A percentile compares a stretch with the other conserved stretches of the same genome.
Evolutionary conservation across 2,329 filamentous ascomycete species (phyloP).

Genomic region (Decorospora gaudefroyi): DNA sequence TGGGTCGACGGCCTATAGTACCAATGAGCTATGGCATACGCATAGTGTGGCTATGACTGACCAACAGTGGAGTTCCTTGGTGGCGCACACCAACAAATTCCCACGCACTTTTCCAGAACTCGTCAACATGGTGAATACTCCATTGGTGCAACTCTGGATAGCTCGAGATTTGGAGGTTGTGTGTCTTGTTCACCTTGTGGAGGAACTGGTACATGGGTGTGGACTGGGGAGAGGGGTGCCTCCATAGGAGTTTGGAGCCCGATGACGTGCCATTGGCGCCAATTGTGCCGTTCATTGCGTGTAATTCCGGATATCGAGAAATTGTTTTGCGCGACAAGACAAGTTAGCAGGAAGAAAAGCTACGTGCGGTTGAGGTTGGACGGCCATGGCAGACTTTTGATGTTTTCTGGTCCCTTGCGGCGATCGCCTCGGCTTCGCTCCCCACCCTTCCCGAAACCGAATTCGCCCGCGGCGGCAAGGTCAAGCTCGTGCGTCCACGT

Average conservation of each 20-base stretch:
- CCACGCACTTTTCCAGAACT: conserved; percentile 88
- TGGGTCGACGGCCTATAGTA: conserved; percentile 66
- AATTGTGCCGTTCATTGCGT: conserved; percentile 18
- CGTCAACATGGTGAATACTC: conserved; percentile 75
- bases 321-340: neutral
- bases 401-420: conserved; percentile 6
- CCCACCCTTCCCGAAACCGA: conserved; percentile 4
- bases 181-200: conserved; percentile 68
- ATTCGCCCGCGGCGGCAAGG: neutral
- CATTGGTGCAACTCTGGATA: conserved; percentile 82
- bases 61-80: conserved; percentile 64
- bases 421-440: conserved; percentile 10
- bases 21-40: conserved; percentile 18
- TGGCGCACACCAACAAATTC: conserved; percentile 76
- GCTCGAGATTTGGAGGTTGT: conserved; percentile 63
- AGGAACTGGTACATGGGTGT: conserved; percentile 77
- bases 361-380: conserved; percentile 1
- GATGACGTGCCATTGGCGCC: conserved; percentile 32
- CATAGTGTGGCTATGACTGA: conserved; percentile 43
- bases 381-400: conserved; percentile 7
- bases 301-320: neutral
- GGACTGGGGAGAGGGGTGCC: conserved; percentile 66
- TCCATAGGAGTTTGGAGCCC: conserved; percentile 61
- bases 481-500: neutral
- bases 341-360: neutral